A percentile compares a stretch with the other conserved stretches of the same genome.
These are phyloP conservation scores for Schrenkiella parvula DNA, from an alignment of 345 rosid genomes.

Conservation along the genomic window DNA sequence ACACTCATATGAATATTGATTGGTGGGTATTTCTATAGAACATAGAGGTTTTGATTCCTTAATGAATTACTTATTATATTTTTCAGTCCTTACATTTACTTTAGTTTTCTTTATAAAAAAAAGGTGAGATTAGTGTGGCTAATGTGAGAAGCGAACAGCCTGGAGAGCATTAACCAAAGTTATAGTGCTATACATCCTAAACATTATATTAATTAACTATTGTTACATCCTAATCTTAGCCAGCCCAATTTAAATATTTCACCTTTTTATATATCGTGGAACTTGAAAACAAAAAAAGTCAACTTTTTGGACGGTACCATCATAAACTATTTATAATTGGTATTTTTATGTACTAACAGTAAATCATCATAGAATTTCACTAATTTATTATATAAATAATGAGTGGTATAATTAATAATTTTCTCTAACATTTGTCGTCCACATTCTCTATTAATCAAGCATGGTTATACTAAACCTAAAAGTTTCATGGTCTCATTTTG, in stretches of 20 bases:
- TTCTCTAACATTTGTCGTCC: background rate
- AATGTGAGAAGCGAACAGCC: slow-evolving; percentile 30
- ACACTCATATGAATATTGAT: background rate
- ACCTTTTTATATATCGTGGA: background rate
- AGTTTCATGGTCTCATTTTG: background rate
- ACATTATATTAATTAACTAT: background rate
- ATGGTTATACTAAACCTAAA: too few relatives aligned
- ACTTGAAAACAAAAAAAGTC: background rate
- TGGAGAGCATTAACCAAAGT: slow-evolving; percentile 26
- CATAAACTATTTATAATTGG: background rate
- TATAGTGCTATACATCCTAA: slow-evolving; percentile 18
- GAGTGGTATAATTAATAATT: background rate
- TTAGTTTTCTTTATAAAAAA: background rate
- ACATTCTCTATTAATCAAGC: too few relatives aligned
- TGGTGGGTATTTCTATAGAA: slow-evolving; percentile 19
- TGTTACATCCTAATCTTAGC: slow-evolving; percentile 11
- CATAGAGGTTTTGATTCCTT: background rate
- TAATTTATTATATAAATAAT: background rate
- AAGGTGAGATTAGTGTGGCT: slow-evolving; percentile 24
- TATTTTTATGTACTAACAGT: background rate
- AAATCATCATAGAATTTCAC: background rate
- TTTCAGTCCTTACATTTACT: background rate
- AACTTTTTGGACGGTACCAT: slow-evolving; percentile 4
- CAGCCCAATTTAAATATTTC: background rate
- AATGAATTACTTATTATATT: background rate